phyloP scores from a whole-genome alignment of 495 filamentous ascomycete genomes.

The Xylaria telfairii region DNA sequence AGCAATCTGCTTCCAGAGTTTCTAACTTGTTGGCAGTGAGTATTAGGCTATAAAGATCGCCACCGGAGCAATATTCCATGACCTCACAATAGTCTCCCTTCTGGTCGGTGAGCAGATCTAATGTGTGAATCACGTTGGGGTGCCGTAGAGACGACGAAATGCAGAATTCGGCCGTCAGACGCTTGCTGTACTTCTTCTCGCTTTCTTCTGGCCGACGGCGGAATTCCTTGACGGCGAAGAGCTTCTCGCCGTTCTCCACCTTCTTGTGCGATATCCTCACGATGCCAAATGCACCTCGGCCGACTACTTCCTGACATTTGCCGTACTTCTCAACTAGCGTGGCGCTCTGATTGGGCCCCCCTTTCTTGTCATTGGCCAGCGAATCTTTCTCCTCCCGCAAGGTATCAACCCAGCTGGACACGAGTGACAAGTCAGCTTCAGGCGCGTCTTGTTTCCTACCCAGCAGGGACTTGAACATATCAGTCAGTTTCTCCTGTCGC shows the following conservation, averaged over 20 bases:
- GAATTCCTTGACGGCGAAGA: slow-evolving; percentile 99
- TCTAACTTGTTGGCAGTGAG: slow-evolving; percentile 93
- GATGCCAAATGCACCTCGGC: slow-evolving; percentile 96
- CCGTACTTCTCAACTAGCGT: slow-evolving; percentile 96
- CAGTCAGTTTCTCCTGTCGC: slow-evolving; percentile 93
- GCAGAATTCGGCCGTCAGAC: slow-evolving; percentile 98
- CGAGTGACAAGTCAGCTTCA: slow-evolving; percentile 87
- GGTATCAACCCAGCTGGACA: slow-evolving; percentile 96
- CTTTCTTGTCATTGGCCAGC: slow-evolving; percentile 71
- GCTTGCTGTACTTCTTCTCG: slow-evolving; percentile 96
- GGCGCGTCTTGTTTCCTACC: slow-evolving; percentile 74
- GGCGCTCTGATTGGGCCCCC: slow-evolving; percentile 74
- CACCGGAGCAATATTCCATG: slow-evolving; percentile 98
- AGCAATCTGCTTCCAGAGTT: slow-evolving; percentile 93
- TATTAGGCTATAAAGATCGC: slow-evolving; percentile 94
- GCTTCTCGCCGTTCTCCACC: slow-evolving; percentile 86
- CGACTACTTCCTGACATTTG: slow-evolving; percentile 97
- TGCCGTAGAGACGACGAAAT: slow-evolving; percentile 96
- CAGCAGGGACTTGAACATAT: slow-evolving; percentile 84
- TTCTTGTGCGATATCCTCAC: slow-evolving; percentile 98
- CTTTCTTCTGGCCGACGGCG: slow-evolving; percentile 91
- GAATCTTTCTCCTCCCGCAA: slow-evolving; percentile 85
- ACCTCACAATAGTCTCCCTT: slow-evolving; percentile 99
- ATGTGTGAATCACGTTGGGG: slow-evolving; percentile 97
- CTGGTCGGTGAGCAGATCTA: slow-evolving; percentile 92